A percentile compares a stretch with the other conserved stretches of the same genome.
Evolutionary conservation across 306 rosid genomes (phyloP).

Genomic region (Prunus davidiana): DNA sequence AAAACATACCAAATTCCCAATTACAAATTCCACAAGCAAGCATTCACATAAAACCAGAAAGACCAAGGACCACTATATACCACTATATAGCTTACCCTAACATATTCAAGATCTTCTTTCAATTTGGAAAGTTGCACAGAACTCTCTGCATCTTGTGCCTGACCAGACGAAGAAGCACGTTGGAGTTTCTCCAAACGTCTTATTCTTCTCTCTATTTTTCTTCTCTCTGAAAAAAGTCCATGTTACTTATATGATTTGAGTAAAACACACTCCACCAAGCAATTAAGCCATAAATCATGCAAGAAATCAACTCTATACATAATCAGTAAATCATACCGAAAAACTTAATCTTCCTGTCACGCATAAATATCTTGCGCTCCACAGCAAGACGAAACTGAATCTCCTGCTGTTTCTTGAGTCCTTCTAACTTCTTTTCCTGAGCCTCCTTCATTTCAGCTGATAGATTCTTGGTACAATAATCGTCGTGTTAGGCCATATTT

Average conservation of each 20-base stretch:
- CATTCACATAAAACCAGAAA: neutral
- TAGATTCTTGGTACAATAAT: conserved; percentile 41
- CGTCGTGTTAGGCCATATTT: conserved; percentile 4
- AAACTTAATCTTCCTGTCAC: conserved; percentile 86
- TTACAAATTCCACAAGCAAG: neutral
- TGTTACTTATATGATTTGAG: conserved; percentile 6
- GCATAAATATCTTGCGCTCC: conserved; percentile 78
- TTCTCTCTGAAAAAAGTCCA: conserved; percentile 56
- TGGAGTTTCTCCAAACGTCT: conserved; percentile 86
- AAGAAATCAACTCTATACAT: neutral
- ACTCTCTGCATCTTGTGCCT: conserved; percentile 51
- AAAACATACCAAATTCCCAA: neutral
- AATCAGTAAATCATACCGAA: conserved; percentile 45
- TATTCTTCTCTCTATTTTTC: conserved; percentile 85
- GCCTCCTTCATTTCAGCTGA: conserved; percentile 70
- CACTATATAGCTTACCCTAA: conserved; percentile 50
- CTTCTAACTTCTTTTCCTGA: conserved; percentile 76
- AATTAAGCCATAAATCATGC: neutral
- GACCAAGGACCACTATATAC: neutral
- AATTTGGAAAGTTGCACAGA: conserved; percentile 71
- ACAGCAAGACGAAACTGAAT: conserved; percentile 78
- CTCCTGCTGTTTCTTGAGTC: conserved; percentile 87
- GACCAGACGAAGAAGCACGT: conserved; percentile 64
- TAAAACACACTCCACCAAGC: neutral
- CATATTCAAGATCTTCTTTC: conserved; percentile 91